phyloP scores from a whole-genome alignment of 192 early-diverging fungal genomes.

The Jimgerdemannia flammicorona region DNA sequence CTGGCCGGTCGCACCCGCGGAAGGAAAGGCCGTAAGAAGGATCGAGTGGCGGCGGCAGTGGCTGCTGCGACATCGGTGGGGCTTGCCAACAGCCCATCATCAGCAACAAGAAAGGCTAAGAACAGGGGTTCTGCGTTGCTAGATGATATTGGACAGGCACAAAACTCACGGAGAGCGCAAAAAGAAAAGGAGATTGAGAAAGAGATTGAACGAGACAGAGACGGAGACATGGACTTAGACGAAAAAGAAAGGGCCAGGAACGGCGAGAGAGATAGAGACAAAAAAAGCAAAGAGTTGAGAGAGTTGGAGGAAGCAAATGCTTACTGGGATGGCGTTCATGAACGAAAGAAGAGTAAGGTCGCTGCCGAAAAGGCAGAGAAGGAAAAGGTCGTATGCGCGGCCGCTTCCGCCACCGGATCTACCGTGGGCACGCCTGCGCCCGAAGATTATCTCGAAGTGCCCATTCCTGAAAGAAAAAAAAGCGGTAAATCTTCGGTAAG shows the following conservation, averaged over 20 bases:
- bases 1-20: slow-evolving; percentile 37
- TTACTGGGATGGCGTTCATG: slow-evolving; percentile 30
- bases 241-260: background rate
- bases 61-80: slow-evolving; percentile 28
- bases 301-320: slow-evolving; percentile 40
- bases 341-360: slow-evolving; percentile 6
- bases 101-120: slow-evolving; percentile 20
- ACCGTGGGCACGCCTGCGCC: slow-evolving; percentile 4
- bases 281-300: slow-evolving; percentile 40
- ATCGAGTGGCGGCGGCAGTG: slow-evolving; percentile 28
- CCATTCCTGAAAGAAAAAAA: background rate
- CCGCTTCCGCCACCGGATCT: slow-evolving; percentile 1
- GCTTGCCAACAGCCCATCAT: slow-evolving; percentile 25
- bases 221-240: background rate
- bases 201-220: background rate
- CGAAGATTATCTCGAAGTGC: background rate
- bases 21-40: slow-evolving; percentile 43
- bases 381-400: background rate
- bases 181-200: slow-evolving; percentile 39
- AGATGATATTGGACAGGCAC: slow-evolving; percentile 52
- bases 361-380: slow-evolving; percentile 10
- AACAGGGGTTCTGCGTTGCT: slow-evolving; percentile 38
- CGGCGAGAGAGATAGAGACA: background rate
- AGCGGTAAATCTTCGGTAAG: background rate
- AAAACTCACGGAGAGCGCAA: slow-evolving; percentile 25